Conservation (phyloP, 139 green algal genomes). For the Pleodorina starrii region DNA sequence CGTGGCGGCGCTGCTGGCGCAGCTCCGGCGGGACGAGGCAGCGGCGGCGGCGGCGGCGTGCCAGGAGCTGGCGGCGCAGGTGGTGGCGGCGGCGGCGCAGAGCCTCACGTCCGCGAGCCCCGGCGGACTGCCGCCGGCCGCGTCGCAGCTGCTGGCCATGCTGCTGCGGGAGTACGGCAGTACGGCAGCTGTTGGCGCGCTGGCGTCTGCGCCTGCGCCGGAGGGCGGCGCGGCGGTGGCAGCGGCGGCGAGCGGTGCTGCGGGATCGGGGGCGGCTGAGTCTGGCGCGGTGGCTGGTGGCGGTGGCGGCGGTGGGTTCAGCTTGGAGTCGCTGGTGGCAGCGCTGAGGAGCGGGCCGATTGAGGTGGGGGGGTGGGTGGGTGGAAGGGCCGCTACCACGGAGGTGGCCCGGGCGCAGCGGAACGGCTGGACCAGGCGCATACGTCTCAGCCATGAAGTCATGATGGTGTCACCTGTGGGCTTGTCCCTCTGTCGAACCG, state of each 20-base stretch:
- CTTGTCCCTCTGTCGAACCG: too few species aligned
- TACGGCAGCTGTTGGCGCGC: neutral
- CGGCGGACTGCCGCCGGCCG: neutral
- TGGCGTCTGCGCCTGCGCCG: neutral
- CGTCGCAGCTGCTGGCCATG: constrained; percentile 40
- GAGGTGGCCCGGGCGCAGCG: too few species aligned
- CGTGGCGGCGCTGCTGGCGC: neutral
- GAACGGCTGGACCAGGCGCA: too few species aligned
- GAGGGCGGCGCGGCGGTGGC: neutral
- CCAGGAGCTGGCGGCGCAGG: neutral
- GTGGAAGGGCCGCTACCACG: too few species aligned
- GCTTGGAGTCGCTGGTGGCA: constrained; percentile 23
- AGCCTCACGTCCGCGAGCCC: neutral
- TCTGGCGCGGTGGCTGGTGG: neutral
- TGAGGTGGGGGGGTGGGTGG: neutral
- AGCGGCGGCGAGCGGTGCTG: neutral
- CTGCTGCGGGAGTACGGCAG: constrained; percentile 36
- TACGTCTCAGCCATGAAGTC: too few species aligned
- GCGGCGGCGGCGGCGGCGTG: neutral
- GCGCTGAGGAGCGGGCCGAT: neutral
- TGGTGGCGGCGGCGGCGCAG: neutral
- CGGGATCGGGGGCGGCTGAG: neutral
- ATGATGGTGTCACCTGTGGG: too few species aligned
- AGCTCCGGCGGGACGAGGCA: neutral
- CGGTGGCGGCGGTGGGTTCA: neutral